Evolutionary conservation across 2,329 filamentous ascomycete species (phyloP).

Genomic region (Calonectria multiphialidica): DNA sequence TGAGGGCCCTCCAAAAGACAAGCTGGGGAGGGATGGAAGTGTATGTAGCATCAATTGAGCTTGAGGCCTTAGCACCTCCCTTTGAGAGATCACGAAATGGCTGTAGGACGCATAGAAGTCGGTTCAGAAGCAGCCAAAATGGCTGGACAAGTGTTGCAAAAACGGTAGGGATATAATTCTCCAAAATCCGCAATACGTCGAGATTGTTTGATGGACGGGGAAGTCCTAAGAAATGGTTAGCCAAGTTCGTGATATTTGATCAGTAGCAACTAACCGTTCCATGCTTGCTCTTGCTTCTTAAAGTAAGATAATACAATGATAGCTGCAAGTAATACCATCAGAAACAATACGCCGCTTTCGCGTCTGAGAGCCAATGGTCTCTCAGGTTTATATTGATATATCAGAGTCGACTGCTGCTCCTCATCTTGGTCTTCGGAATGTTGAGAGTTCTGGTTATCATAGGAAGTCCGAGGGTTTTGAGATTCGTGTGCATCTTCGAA

Average conservation of each 20-base stretch:
- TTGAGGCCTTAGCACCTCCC: slow-evolving; percentile 49
- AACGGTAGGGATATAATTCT: slow-evolving; percentile 65
- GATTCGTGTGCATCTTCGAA: neutral
- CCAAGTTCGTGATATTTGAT: neutral
- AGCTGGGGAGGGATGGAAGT: slow-evolving; percentile 68
- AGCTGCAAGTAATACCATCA: slow-evolving; percentile 19
- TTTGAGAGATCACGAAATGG: slow-evolving; percentile 63
- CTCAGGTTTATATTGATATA: slow-evolving; percentile 41
- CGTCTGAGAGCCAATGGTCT: slow-evolving; percentile 36
- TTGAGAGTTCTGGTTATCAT: too few species aligned
- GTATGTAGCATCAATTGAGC: slow-evolving; percentile 60
- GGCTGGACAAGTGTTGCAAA: slow-evolving; percentile 69
- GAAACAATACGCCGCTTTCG: slow-evolving; percentile 33
- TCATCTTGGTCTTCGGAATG: neutral
- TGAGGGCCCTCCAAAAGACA: slow-evolving; percentile 57
- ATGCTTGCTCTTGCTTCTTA: slow-evolving; percentile 33
- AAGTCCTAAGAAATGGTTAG: slow-evolving; percentile 41
- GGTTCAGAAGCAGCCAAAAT: slow-evolving; percentile 66
- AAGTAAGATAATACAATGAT: slow-evolving; percentile 37
- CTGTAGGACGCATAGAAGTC: slow-evolving; percentile 64
- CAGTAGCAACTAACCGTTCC: slow-evolving; percentile 33
- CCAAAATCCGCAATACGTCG: slow-evolving; percentile 52
- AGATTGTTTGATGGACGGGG: slow-evolving; percentile 46
- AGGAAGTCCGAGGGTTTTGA: neutral
- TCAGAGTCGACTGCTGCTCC: neutral